Base-by-base conservation (phyloP, 257 asterid genomes). In the Plantago major region DNA sequence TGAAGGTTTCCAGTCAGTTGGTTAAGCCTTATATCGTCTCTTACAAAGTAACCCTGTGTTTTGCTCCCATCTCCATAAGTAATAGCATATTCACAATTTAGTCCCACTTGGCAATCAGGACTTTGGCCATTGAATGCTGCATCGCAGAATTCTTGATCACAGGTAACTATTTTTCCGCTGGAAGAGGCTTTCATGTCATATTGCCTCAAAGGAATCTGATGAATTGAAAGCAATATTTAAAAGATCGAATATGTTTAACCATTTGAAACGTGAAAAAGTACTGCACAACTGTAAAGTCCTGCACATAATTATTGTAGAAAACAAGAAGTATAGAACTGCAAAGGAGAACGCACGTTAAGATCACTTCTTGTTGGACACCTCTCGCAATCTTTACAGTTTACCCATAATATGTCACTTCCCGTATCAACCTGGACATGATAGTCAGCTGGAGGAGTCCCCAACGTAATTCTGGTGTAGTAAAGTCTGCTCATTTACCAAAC, bases 401-500 rank as follows among this genome's bases (percentile, higher is more conserved):
- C 86, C 99, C 99, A 93, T 65, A 93, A 72, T 51, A 87, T 93
- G 77, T 93, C 99, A 76, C 99, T 93, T 73, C 99, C 99, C 13
- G 99, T 93, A 66, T 93, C 99, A 1, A 93, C 97, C 77, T 93
- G 99, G 62, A 89, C 96, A 56, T 85, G 82, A 67, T 89, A 93
- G 62, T 89, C 96, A 59, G 71, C 75, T 37, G 99, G 90, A 82
- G 99, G 99, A 79, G 81, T 83, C 62, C 99, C 99, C 26, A 93
- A 80, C 30, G 94, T 70, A 67, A 93, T 84, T 72, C 76, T 83
- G 48, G 99, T 87, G 81, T 82, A 93, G 73, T 89, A 93, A 43
- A 93, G 94, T 88, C 99, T 89, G 90, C 67, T 62, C 71, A 71
- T 68, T 46, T 52, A 67, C 47, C 38, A 75, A 46, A 61, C 12